phyloP scores from a whole-genome alignment of 2,329 filamentous ascomycete genomes.

The Trichoderma citrinoviride region DNA sequence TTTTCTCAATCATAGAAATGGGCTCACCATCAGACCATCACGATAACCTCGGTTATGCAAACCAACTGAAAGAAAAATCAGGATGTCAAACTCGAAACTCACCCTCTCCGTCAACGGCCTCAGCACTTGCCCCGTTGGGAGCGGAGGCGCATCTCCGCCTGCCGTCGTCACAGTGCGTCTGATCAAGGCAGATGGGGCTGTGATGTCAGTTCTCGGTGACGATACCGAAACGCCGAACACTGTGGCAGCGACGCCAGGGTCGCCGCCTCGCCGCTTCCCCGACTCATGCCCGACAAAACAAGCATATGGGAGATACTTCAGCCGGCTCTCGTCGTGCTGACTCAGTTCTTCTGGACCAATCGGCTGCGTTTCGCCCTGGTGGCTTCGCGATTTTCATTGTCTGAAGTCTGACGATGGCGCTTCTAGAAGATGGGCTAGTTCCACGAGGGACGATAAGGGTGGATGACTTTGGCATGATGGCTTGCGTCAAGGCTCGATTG shows the following conservation, averaged over 20 bases:
- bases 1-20: no score
- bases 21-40: no score
- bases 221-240: slow-evolving; percentile 8
- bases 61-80: background rate
- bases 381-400: background rate
- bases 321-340: background rate
- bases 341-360: background rate
- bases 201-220: background rate
- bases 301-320: background rate
- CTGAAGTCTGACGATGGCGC: background rate
- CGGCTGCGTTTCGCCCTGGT: background rate
- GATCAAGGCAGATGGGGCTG: background rate
- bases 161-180: slow-evolving; percentile 7
- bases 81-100: no score
- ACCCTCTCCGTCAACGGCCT: background rate
- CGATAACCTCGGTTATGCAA: background rate
- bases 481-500: background rate
- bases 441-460: slow-evolving; percentile 7
- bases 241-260: background rate
- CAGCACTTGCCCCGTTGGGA: background rate
- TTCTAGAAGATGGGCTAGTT: slow-evolving; percentile 10
- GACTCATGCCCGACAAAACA: slow-evolving; percentile 1
- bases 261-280: background rate
- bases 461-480: background rate
- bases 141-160: slow-evolving; percentile 14